phyloP scores from a whole-genome alignment of 176 grass and related monocot genomes.

The Triticum monococcum region DNA sequence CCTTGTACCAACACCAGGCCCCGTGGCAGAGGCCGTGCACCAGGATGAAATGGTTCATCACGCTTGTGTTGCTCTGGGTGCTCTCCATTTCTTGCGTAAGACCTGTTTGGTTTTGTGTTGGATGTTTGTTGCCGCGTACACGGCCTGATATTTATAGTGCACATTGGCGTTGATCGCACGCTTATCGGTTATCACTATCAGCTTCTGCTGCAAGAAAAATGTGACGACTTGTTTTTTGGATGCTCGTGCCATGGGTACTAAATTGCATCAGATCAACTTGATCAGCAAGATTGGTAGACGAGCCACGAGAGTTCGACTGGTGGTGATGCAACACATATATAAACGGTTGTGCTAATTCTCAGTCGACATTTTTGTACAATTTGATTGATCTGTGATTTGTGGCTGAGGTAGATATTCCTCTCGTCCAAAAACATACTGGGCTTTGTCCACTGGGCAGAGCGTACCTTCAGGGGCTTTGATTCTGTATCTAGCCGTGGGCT shows the following conservation, averaged over 20 bases:
- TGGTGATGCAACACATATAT: background rate
- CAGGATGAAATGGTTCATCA: constrained; percentile 7
- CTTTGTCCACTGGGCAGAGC: too few relatives aligned
- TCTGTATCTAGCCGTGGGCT: too few relatives aligned
- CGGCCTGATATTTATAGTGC: background rate
- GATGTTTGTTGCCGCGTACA: background rate
- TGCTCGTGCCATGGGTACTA: background rate
- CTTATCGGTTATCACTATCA: background rate
- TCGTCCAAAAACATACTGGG: too few relatives aligned
- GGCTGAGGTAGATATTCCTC: too few relatives aligned
- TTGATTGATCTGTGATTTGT: too few relatives aligned
- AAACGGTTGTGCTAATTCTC: too few relatives aligned
- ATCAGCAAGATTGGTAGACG: too few relatives aligned
- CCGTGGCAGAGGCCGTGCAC: constrained; percentile 56
- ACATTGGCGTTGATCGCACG: background rate
- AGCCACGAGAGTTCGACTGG: background rate
- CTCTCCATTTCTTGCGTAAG: background rate
- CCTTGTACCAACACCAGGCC: constrained; percentile 61
- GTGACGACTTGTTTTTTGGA: too few relatives aligned
- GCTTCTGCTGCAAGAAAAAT: background rate
- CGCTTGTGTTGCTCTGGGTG: background rate
- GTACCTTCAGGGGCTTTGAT: too few relatives aligned
- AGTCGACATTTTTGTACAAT: too few relatives aligned
- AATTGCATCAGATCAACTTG: background rate
- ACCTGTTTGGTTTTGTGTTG: background rate